These are phyloP conservation scores for Neoscytalidium dimidiatum DNA, from an alignment of 2,329 filamentous ascomycete species.

Conservation along the genomic window DNA sequence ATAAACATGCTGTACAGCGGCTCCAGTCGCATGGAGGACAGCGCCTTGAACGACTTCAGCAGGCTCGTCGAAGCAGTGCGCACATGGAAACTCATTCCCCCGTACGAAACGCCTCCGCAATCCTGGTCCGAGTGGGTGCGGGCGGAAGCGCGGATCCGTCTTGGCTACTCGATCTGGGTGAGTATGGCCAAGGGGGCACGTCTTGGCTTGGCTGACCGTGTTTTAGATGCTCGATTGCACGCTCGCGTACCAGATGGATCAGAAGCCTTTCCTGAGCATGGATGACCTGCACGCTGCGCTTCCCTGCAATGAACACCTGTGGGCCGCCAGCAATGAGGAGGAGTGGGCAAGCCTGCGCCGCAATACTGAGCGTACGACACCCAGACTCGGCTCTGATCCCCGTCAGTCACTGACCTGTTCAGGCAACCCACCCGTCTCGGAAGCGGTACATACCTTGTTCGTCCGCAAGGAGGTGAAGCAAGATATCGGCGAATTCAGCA, in stretches of 20 bases:
- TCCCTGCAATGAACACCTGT: slow-evolving; percentile 26
- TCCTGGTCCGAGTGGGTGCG: slow-evolving; percentile 10
- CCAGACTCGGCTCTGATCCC: too few species aligned
- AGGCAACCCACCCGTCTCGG: slow-evolving; percentile 36
- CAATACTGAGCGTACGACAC: background rate
- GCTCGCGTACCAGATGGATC: slow-evolving; percentile 20
- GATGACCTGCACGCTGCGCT: slow-evolving; percentile 10
- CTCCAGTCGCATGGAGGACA: background rate
- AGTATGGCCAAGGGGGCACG: too few species aligned
- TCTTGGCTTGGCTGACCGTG: background rate
- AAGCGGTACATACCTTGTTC: slow-evolving; percentile 50
- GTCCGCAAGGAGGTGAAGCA: slow-evolving; percentile 50
- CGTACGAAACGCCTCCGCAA: background rate
- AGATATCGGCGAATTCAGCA: slow-evolving; percentile 51
- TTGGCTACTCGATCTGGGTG: slow-evolving; percentile 2
- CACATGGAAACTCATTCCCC: background rate
- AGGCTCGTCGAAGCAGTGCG: slow-evolving; percentile 1
- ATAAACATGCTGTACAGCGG: slow-evolving; percentile 15
- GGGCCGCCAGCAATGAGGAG: slow-evolving; percentile 26
- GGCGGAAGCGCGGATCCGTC: background rate
- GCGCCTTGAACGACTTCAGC: slow-evolving; percentile 1
- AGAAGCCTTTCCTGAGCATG: slow-evolving; percentile 9
- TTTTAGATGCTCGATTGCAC: background rate
- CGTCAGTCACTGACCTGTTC: background rate
- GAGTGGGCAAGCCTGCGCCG: slow-evolving; percentile 25